These are phyloP conservation scores for Coemansia sp. DNA, from an alignment of 192 early-diverging fungal species.

Conservation along the genomic window DNA sequence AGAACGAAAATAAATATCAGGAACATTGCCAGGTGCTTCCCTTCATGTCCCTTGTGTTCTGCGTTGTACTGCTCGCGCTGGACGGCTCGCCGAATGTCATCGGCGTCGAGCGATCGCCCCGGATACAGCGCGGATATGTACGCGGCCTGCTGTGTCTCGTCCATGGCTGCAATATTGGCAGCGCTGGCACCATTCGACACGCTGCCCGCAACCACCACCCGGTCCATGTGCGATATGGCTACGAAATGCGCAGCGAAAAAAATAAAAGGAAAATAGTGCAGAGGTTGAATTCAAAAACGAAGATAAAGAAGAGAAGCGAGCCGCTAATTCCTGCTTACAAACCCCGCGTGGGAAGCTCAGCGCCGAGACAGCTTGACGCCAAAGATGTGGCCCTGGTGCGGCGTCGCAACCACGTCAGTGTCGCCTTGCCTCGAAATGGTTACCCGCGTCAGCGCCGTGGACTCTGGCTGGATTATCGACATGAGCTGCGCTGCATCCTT, in stretches of 20 bases:
- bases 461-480: conserved; percentile 20
- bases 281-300: no score
- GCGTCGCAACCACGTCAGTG: conserved; percentile 28
- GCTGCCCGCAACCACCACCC: neutral
- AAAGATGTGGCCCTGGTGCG: conserved; percentile 29
- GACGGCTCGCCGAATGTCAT: conserved; percentile 11
- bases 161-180: conserved; percentile 6
- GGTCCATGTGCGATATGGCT: neutral
- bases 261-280: no score
- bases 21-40: conserved; percentile 38
- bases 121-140: conserved; percentile 22
- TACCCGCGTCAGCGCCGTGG: conserved; percentile 27
- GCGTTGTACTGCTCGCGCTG: conserved; percentile 26
- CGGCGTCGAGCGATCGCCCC: conserved; percentile 19
- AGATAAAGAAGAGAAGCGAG: no score
- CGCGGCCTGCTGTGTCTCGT: conserved; percentile 17
- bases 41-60: conserved; percentile 34
- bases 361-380: conserved; percentile 31
- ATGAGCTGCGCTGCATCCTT: conserved; percentile 42
- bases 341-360: neutral
- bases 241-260: neutral
- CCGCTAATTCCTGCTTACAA: no score
- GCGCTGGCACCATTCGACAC: neutral
- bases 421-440: conserved; percentile 33
- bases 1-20: conserved; percentile 34